Conservation (phyloP, 352 stramenopile species). For the Phytophthora kernoviae region DNA sequence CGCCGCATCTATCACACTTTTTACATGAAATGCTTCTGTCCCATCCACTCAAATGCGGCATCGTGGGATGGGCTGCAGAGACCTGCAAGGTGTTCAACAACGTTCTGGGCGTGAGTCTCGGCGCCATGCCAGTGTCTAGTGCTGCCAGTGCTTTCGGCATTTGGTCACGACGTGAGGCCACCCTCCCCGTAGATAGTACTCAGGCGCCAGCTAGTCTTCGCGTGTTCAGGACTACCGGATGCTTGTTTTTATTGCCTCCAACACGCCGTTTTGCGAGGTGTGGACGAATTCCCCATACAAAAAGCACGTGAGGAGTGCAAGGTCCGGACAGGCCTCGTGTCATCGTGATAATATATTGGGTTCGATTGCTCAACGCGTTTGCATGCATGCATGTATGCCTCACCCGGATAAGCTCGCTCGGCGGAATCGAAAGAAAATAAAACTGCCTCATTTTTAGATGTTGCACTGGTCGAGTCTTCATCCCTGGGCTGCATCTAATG, state of each 20-base stretch:
- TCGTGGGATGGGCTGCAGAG: constrained; percentile 23
- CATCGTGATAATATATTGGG: neutral
- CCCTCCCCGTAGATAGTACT: neutral
- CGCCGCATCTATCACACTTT: constrained; percentile 23
- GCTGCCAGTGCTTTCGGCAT: neutral
- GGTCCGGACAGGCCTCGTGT: neutral
- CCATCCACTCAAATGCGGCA: constrained; percentile 13
- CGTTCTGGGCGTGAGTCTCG: neutral
- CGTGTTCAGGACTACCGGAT: constrained; percentile 1
- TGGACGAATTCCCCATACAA: constrained; percentile 1
- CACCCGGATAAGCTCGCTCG: no score
- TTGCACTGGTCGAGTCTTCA: no score
- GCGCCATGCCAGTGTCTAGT: neutral
- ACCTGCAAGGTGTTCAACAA: constrained; percentile 4
- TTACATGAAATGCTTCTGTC: constrained; percentile 15
- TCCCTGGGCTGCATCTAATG: no score
- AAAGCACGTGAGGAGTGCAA: neutral
- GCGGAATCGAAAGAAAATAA: no score
- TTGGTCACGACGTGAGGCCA: neutral
- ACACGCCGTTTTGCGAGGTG: neutral
- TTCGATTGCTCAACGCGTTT: constrained; percentile 1
- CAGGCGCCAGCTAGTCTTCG: neutral
- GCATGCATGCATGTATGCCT: neutral
- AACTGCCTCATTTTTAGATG: no score
- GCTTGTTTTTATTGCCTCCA: neutral